These are phyloP conservation scores for Terfezia boudieri DNA, from an alignment of 495 filamentous ascomycete species.

Conservation along the genomic window DNA sequence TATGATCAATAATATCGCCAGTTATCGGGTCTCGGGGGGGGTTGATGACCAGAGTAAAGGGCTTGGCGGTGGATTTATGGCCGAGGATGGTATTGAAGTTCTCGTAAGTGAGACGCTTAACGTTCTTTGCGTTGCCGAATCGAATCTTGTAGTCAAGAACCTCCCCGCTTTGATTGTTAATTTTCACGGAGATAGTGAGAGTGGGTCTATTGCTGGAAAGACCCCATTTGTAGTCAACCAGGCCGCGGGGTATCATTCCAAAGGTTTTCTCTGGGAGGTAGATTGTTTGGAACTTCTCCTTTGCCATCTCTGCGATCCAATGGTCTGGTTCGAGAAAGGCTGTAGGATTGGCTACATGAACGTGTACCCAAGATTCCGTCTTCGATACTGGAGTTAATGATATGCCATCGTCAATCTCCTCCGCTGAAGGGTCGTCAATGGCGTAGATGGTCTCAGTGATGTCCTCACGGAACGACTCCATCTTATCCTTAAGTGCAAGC, in stretches of 20 bases:
- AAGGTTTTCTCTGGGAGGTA: slow-evolving; percentile 54
- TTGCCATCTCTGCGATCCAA: slow-evolving; percentile 39
- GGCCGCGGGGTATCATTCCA: slow-evolving; percentile 43
- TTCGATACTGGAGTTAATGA: slow-evolving; percentile 45
- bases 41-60: background rate
- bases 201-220: slow-evolving; percentile 41
- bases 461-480: slow-evolving; percentile 42
- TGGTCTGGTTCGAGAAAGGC: slow-evolving; percentile 45
- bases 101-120: slow-evolving; percentile 47
- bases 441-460: slow-evolving; percentile 54
- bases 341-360: slow-evolving; percentile 85
- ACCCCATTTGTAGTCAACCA: slow-evolving; percentile 43
- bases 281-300: slow-evolving; percentile 36
- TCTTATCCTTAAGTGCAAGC: slow-evolving; percentile 23
- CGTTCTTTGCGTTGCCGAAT: slow-evolving; percentile 46
- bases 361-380: slow-evolving; percentile 56
- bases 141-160: slow-evolving; percentile 47
- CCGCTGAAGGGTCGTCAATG: slow-evolving; percentile 47
- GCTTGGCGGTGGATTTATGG: slow-evolving; percentile 4
- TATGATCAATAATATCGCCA: slow-evolving; percentile 4
- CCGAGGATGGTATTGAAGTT: slow-evolving; percentile 30
- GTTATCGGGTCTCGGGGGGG: background rate
- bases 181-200: slow-evolving; percentile 59
- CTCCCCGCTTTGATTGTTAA: slow-evolving; percentile 38
- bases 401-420: slow-evolving; percentile 77